A percentile compares a stretch with the other conserved stretches of the same genome.
phyloP scores from a whole-genome alignment of 139 green algal genomes.

The Auxenochlorella pyrenoidosa region DNA sequence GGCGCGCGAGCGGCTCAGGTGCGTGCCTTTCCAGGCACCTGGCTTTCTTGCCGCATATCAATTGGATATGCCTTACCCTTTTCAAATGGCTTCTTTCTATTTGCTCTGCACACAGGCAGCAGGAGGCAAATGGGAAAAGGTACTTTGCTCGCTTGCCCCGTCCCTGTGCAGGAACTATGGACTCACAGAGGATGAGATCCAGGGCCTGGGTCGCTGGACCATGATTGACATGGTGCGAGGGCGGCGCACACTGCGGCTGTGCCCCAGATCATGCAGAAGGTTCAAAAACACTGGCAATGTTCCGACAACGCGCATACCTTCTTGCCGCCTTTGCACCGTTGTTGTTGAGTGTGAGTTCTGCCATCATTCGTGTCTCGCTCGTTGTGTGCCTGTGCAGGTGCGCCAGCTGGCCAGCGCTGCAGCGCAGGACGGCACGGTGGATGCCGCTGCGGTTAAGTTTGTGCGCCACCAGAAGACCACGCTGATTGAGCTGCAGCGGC shows the following conservation, averaged over 20 bases:
- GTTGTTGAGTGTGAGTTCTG: too few relatives aligned
- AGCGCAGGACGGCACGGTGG: slow-evolving; percentile 46
- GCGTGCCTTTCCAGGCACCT: not conserved
- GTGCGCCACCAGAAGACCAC: slow-evolving; percentile 58
- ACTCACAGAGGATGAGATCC: slow-evolving; percentile 25
- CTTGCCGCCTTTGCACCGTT: too few relatives aligned
- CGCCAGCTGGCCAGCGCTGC: slow-evolving; percentile 64
- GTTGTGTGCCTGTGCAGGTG: slow-evolving; percentile 41
- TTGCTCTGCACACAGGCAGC: too few relatives aligned
- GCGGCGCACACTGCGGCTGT: not conserved
- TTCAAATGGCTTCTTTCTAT: too few relatives aligned
- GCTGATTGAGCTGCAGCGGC: slow-evolving; percentile 55
- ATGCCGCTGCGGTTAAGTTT: slow-evolving; percentile 48
- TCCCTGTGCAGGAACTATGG: slow-evolving; percentile 43
- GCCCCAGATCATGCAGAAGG: too few relatives aligned
- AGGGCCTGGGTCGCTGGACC: slow-evolving; percentile 33
- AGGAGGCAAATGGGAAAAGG: too few relatives aligned
- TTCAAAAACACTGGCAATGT: too few relatives aligned
- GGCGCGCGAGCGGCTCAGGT: slow-evolving; percentile 58
- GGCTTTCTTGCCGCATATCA: too few relatives aligned
- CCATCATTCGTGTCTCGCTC: too few relatives aligned
- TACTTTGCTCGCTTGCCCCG: not conserved
- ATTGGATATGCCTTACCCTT: too few relatives aligned
- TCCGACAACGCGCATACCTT: too few relatives aligned
- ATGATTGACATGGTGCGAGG: slow-evolving; percentile 35